Percentiles rank a stretch among this genome's conserved stretches.
These are phyloP conservation scores for Fraxinus cuspidata DNA, from an alignment of 257 asterid genomes.

Conservation along the genomic window DNA sequence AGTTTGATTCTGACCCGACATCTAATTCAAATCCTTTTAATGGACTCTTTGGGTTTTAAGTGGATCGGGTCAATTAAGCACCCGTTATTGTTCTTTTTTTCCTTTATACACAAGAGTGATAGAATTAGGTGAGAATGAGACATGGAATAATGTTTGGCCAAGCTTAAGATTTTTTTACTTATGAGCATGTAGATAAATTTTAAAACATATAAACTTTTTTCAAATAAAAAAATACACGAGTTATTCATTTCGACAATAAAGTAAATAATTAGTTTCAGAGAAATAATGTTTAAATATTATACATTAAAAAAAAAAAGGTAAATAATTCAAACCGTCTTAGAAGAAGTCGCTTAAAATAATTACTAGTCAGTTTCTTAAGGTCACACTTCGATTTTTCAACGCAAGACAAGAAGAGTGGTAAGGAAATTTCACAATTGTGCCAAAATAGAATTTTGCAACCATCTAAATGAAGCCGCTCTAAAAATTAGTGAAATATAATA, in stretches of 20 bases:
- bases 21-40: conserved; percentile 17
- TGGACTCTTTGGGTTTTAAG: conserved; percentile 3
- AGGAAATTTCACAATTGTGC: neutral
- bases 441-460: neutral
- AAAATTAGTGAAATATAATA: too few species aligned
- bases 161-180: too few species aligned
- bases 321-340: too few species aligned
- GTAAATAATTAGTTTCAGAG: too few species aligned
- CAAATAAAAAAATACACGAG: too few species aligned
- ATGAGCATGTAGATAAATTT: too few species aligned
- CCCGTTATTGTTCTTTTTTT: conserved; percentile 25
- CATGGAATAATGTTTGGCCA: neutral
- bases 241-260: too few species aligned
- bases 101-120: conserved; percentile 32
- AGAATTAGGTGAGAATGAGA: conserved; percentile 35
- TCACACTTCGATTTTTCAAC: neutral
- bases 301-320: too few species aligned
- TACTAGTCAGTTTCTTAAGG: neutral
- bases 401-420: neutral
- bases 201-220: too few species aligned
- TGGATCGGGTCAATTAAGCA: conserved; percentile 45
- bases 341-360: too few species aligned
- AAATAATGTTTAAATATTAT: too few species aligned
- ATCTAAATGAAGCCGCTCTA: neutral
- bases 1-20: conserved; percentile 30